Conservation (phyloP, 108 stramenopile species). For the Pseudonitzschia multistriata region DNA sequence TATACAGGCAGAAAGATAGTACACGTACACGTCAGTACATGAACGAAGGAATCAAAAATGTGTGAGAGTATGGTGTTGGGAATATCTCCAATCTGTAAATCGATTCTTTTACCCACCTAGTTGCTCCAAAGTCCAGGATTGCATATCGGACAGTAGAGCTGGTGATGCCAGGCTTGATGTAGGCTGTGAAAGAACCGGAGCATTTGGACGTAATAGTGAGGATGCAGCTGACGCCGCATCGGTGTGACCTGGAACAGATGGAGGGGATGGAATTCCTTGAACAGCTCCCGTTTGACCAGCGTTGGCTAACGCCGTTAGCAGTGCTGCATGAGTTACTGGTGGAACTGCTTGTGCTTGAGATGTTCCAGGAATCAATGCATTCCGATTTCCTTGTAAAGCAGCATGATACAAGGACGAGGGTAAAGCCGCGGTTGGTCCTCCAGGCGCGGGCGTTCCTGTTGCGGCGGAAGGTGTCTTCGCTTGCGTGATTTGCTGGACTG, state of each 20-base stretch:
- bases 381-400: slow-evolving; percentile 1
- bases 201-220: slow-evolving; percentile 6
- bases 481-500: slow-evolving; percentile 33
- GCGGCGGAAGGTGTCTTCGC: not conserved
- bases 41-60: not conserved
- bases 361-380: not conserved
- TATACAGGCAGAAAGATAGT: not conserved
- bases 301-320: slow-evolving; percentile 12
- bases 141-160: slow-evolving; percentile 34
- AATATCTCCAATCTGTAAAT: not conserved
- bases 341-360: slow-evolving; percentile 4
- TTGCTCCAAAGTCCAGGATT: slow-evolving; percentile 54
- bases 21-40: not conserved
- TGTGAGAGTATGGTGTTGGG: not conserved
- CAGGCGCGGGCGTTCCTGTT: not conserved
- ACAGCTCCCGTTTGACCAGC: slow-evolving; percentile 9
- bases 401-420: slow-evolving; percentile 4
- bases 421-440: not conserved
- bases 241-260: slow-evolving; percentile 5
- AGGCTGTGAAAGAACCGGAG: slow-evolving; percentile 15
- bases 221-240: slow-evolving; percentile 4
- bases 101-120: slow-evolving; percentile 44
- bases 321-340: slow-evolving; percentile 7
- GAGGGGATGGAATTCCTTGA: not conserved
- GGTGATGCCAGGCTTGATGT: slow-evolving; percentile 11